Evolutionary conservation across 345 rosid species (phyloP).

Genomic region (Trapa bicornis): DNA sequence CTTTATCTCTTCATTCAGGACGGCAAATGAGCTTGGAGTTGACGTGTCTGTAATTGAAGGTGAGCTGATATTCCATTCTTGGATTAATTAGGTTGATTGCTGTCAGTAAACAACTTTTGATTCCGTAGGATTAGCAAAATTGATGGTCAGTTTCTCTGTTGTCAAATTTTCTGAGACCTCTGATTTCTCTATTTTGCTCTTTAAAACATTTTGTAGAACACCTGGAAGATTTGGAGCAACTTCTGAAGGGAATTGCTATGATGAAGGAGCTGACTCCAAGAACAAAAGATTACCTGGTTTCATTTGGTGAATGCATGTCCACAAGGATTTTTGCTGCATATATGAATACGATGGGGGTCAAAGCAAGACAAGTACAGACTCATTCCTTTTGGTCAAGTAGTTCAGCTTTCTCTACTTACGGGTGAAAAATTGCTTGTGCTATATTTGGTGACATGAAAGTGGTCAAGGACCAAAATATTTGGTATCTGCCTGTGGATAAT

Average conservation of each 20-base stretch:
- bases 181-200: no score
- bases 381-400: not conserved
- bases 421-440: no score
- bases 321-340: slow-evolving; percentile 94
- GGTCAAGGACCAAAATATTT: not conserved
- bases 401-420: not conserved
- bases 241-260: slow-evolving; percentile 88
- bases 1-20: slow-evolving; percentile 28
- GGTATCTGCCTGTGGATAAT: not conserved
- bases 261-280: slow-evolving; percentile 90
- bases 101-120: no score
- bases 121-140: not conserved
- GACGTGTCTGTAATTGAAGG: slow-evolving; percentile 40
- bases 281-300: slow-evolving; percentile 77
- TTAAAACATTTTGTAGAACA: slow-evolving; percentile 30
- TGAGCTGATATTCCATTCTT: slow-evolving; percentile 21
- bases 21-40: slow-evolving; percentile 62
- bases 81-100: no score
- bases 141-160: no score
- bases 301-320: slow-evolving; percentile 97
- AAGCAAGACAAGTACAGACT: slow-evolving; percentile 72
- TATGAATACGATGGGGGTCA: slow-evolving; percentile 63
- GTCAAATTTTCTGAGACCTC: no score
- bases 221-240: slow-evolving; percentile 80
- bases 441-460: no score